Percentiles rank a stretch among this genome's conserved stretches.
These are phyloP conservation scores for Clarireedia monteithiana DNA, from an alignment of 2,329 filamentous ascomycete species.

Conservation along the genomic window DNA sequence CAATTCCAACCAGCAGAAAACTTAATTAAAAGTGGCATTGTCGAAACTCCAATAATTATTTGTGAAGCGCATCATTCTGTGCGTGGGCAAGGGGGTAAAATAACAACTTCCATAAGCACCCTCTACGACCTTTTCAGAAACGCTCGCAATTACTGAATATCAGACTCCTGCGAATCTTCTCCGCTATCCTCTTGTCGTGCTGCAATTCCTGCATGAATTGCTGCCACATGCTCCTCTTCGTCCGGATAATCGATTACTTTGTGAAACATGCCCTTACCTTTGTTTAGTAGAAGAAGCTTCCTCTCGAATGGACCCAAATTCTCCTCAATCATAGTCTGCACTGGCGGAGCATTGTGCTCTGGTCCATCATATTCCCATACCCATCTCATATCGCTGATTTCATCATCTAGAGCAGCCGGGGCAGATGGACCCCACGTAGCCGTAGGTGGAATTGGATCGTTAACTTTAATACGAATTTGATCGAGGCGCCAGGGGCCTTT, in stretches of 20 bases:
- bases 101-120: neutral
- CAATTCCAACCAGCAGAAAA: neutral
- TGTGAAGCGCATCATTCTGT: neutral
- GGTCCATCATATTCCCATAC: conserved; percentile 46
- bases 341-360: conserved; percentile 35
- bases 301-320: conserved; percentile 45
- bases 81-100: neutral
- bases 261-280: conserved; percentile 20
- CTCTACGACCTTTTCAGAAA: neutral
- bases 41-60: neutral
- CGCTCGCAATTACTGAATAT: neutral
- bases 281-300: conserved; percentile 37
- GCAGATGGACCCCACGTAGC: conserved; percentile 19
- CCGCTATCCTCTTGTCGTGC: neutral
- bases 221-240: conserved; percentile 1
- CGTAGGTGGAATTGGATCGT: conserved; percentile 31
- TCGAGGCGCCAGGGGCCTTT: conserved; percentile 22
- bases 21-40: neutral
- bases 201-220: neutral
- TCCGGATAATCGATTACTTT: conserved; percentile 4
- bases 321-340: conserved; percentile 43
- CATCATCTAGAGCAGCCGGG: conserved; percentile 22
- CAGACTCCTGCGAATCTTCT: neutral
- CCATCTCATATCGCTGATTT: conserved; percentile 35
- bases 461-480: conserved; percentile 17